Evolutionary conservation across 257 asterid species (phyloP).

Genomic region (Lithospermum erythrorhizon): DNA sequence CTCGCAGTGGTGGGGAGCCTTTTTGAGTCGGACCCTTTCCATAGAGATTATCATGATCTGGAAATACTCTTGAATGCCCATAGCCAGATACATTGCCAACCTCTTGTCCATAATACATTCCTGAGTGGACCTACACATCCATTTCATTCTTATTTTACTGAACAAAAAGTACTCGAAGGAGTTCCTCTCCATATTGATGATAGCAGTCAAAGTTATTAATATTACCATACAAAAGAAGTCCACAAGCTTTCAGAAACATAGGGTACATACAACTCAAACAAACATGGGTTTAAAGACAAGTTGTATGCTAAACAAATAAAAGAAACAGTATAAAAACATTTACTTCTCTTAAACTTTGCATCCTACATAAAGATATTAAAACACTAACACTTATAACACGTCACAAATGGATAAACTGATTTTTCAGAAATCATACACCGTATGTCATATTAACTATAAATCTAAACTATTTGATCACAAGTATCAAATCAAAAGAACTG

Average conservation of each 20-base stretch:
- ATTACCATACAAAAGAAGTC: neutral
- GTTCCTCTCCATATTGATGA: slow-evolving; percentile 14
- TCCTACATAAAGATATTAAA: no score
- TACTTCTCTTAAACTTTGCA: no score
- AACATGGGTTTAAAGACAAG: no score
- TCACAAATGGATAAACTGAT: no score
- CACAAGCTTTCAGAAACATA: neutral
- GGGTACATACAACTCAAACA: neutral
- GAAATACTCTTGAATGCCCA: slow-evolving; percentile 37
- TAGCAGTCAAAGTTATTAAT: slow-evolving; percentile 8
- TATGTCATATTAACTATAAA: neutral
- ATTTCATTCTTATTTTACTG: slow-evolving; percentile 22
- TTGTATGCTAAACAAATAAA: no score
- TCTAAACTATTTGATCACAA: neutral
- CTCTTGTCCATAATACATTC: slow-evolving; percentile 39
- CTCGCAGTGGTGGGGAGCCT: slow-evolving; percentile 54
- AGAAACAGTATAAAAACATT: no score
- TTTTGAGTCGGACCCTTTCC: slow-evolving; percentile 36
- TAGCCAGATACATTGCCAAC: slow-evolving; percentile 41
- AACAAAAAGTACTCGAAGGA: slow-evolving; percentile 9
- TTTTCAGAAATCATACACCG: neutral
- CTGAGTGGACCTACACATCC: slow-evolving; percentile 48
- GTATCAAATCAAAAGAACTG: neutral
- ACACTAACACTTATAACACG: neutral
- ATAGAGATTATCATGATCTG: slow-evolving; percentile 28